phyloP scores from a whole-genome alignment of 306 rosid species.

The Ceratonia siliqua region DNA sequence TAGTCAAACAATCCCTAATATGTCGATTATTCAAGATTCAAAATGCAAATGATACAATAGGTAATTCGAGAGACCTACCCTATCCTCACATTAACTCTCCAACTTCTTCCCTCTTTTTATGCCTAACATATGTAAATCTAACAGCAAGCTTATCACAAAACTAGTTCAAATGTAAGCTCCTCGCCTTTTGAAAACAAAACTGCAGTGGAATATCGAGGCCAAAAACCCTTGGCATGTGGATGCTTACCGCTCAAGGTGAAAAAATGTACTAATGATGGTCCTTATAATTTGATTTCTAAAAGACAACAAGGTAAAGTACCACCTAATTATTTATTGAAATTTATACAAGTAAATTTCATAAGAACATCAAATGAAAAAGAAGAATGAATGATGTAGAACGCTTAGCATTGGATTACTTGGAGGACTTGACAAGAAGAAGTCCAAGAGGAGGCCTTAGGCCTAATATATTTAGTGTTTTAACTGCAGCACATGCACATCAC shows the following conservation, averaged over 20 bases:
- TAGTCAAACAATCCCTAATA: no score
- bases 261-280: not conserved
- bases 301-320: not conserved
- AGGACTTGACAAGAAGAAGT: no score
- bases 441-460: no score
- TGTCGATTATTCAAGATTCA: no score
- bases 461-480: no score
- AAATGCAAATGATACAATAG: no score
- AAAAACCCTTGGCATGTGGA: not conserved
- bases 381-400: not conserved
- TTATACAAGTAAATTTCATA: slow-evolving; percentile 2
- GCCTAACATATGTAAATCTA: not conserved
- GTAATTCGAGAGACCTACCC: no score
- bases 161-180: not conserved
- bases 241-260: not conserved
- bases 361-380: slow-evolving; percentile 6
- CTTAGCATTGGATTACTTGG: no score
- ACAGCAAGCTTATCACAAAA: not conserved
- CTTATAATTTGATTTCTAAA: not conserved
- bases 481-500: no score
- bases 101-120: not conserved
- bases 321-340: not conserved
- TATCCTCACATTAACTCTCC: not conserved
- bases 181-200: not conserved
- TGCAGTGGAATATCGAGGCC: not conserved